These are phyloP conservation scores for Umbelopsis sp. DNA, from an alignment of 192 early-diverging fungal species.

Conservation along the genomic window DNA sequence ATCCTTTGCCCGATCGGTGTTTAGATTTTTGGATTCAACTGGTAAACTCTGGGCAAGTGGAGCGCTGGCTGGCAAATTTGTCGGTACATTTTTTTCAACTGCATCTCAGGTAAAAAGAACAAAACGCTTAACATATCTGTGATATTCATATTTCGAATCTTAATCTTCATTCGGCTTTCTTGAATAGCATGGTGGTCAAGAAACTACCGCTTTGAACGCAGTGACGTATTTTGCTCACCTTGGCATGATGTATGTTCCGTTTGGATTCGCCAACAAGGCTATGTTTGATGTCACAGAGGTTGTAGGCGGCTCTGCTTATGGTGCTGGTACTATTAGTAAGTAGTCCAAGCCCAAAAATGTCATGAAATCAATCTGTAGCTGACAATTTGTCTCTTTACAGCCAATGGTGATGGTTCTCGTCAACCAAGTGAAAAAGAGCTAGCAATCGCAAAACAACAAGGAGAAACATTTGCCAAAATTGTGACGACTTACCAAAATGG, in stretches of 20 bases:
- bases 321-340: slow-evolving; percentile 34
- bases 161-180: neutral
- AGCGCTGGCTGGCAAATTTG: slow-evolving; percentile 71
- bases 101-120: slow-evolving; percentile 49
- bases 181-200: slow-evolving; percentile 72
- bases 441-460: slow-evolving; percentile 63
- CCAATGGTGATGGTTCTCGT: slow-evolving; percentile 68
- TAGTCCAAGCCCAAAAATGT: neutral
- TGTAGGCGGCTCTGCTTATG: slow-evolving; percentile 39
- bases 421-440: slow-evolving; percentile 66
- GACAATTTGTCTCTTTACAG: slow-evolving; percentile 1
- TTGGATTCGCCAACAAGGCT: slow-evolving; percentile 50
- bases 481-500: slow-evolving; percentile 36
- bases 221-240: slow-evolving; percentile 76
- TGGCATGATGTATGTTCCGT: slow-evolving; percentile 78
- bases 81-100: slow-evolving; percentile 75
- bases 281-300: slow-evolving; percentile 29
- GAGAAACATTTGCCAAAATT: slow-evolving; percentile 59
- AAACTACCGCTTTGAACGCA: slow-evolving; percentile 69
- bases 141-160: too few species aligned
- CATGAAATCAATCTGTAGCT: too few species aligned
- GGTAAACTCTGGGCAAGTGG: slow-evolving; percentile 47
- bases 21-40: slow-evolving; percentile 37
- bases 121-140: neutral
- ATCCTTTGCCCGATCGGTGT: neutral